A percentile compares a stretch with the other conserved stretches of the same genome.
phyloP scores from a whole-genome alignment of 306 rosid genomes.

The Sicyos baderoa region DNA sequence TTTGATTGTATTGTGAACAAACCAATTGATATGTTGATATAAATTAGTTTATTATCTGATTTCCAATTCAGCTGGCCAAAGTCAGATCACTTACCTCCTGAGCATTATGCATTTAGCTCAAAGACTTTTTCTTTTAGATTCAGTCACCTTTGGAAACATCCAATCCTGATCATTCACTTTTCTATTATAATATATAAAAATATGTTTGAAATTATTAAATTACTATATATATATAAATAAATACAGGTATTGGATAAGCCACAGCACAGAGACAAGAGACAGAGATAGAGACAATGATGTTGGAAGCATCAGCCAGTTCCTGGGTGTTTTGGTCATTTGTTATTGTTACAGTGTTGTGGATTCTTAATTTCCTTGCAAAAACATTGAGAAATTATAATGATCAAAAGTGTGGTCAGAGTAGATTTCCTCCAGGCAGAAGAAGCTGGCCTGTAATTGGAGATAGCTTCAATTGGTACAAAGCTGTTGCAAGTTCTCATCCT shows the following conservation, averaged over 20 bases:
- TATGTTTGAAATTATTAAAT: too few relatives aligned
- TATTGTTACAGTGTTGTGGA: neutral
- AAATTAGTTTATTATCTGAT: neutral
- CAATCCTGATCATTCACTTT: neutral
- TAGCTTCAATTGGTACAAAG: conserved; percentile 79
- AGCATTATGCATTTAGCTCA: neutral
- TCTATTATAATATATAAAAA: too few relatives aligned
- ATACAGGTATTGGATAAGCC: neutral
- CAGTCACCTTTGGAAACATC: neutral
- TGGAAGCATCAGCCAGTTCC: neutral
- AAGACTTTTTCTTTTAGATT: neutral
- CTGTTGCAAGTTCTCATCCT: conserved; percentile 88
- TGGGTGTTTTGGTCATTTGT: neutral
- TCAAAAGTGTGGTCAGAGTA: neutral
- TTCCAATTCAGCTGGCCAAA: neutral
- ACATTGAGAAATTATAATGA: neutral
- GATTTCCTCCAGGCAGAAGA: conserved; percentile 79
- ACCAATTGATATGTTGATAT: neutral
- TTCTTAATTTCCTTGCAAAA: neutral
- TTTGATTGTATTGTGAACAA: too few relatives aligned
- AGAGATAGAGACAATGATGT: neutral
- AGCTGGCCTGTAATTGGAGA: conserved; percentile 91
- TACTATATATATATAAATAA: neutral
- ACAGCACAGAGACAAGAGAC: too few relatives aligned
- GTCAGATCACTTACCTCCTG: neutral